These are phyloP conservation scores for Rutstroemia sp. DNA, from an alignment of 2,329 filamentous ascomycete species.

Conservation along the genomic window DNA sequence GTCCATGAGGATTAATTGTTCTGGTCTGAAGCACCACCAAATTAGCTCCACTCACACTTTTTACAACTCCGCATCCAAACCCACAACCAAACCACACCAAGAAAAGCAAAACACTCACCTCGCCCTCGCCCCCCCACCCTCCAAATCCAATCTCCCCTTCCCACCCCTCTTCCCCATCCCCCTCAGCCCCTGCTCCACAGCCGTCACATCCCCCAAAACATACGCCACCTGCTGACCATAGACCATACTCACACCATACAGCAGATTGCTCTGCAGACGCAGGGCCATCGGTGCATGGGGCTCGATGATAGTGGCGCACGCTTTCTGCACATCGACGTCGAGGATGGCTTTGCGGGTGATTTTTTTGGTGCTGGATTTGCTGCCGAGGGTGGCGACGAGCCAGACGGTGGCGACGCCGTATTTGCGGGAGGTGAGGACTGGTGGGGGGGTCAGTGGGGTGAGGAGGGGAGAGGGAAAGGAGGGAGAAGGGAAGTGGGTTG, in stretches of 20 bases:
- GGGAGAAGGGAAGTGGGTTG: not conserved
- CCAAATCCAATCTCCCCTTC: slow-evolving; percentile 55
- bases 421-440: slow-evolving; percentile 74
- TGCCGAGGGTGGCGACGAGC: slow-evolving; percentile 84
- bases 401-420: slow-evolving; percentile 94
- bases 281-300: slow-evolving; percentile 84
- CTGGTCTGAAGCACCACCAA: slow-evolving; percentile 44
- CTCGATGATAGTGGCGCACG: slow-evolving; percentile 80
- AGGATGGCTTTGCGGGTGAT: slow-evolving; percentile 82
- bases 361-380: slow-evolving; percentile 61
- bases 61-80: not conserved
- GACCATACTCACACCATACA: slow-evolving; percentile 80
- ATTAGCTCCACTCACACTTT: not conserved
- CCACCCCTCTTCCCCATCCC: slow-evolving; percentile 53
- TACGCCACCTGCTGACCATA: slow-evolving; percentile 84
- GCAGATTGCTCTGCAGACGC: slow-evolving; percentile 79
- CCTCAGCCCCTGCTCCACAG: slow-evolving; percentile 67
- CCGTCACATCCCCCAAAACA: slow-evolving; percentile 65
- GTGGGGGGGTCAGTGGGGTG: not conserved
- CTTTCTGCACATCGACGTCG: slow-evolving; percentile 77
- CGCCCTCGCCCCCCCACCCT: slow-evolving; percentile 41
- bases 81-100: not conserved
- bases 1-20: slow-evolving; percentile 70
- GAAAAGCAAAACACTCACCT: slow-evolving; percentile 45
- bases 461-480: not conserved